phyloP scores from a whole-genome alignment of 306 rosid genomes.

The Cyclanthera cordifolia region DNA sequence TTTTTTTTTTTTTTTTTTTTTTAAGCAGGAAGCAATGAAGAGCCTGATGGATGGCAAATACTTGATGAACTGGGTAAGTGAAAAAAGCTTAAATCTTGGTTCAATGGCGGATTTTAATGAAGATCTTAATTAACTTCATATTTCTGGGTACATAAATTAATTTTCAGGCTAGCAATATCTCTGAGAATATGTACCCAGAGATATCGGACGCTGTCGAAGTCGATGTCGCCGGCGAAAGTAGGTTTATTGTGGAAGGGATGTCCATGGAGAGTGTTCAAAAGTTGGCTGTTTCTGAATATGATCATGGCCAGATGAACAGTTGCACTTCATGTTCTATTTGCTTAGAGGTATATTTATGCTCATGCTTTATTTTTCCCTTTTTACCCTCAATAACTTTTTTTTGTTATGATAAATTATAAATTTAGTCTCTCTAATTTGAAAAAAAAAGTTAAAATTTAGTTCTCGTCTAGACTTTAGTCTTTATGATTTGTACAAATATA shows the following conservation, averaged over 20 bases:
- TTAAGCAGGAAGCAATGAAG: constrained; percentile 25
- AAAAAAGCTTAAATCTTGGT: background rate
- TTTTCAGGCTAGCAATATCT: constrained; percentile 23
- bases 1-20: background rate
- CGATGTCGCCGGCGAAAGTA: background rate
- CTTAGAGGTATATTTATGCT: constrained; percentile 26
- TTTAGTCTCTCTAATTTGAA: no score
- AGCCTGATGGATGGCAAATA: constrained; percentile 31
- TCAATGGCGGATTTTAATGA: background rate
- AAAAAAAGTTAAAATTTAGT: no score
- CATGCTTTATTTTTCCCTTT: background rate
- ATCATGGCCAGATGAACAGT: background rate
- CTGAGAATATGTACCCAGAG: constrained; percentile 23
- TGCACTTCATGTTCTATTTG: constrained; percentile 36
- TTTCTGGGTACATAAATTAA: background rate
- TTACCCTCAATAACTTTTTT: no score
- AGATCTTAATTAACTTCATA: background rate
- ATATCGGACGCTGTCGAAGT: constrained; percentile 22
- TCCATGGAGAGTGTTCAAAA: constrained; percentile 24
- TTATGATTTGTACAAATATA: no score
- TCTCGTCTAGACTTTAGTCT: no score
- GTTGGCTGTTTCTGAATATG: constrained; percentile 18
- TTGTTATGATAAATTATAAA: no score
- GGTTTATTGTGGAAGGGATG: constrained; percentile 24
- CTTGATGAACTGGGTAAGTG: constrained; percentile 28